phyloP scores from a whole-genome alignment of 228 moss, liverwort and hornwort species.

The Sphagnum magellanicum region DNA sequence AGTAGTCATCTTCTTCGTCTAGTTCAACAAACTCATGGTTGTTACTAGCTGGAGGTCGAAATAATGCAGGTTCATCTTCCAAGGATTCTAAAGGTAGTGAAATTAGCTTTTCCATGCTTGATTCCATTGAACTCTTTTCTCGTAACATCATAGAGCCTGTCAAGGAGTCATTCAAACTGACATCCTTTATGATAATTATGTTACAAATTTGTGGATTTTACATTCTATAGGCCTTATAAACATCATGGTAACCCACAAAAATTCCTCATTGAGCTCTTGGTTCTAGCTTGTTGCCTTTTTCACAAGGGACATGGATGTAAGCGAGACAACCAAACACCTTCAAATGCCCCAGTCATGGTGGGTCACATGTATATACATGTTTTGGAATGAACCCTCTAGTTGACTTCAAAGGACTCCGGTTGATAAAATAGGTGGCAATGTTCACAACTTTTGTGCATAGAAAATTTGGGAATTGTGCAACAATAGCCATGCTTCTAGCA shows the following conservation, averaged over 20 bases:
- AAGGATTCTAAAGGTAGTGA: background rate
- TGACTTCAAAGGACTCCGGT: too few species aligned
- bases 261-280: background rate
- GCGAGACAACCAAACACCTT: background rate
- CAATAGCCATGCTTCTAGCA: background rate
- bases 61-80: background rate
- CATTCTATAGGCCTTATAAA: background rate
- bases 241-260: background rate
- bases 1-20: background rate
- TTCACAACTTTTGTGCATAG: background rate
- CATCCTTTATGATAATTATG: background rate
- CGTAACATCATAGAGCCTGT: too few species aligned
- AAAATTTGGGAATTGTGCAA: background rate
- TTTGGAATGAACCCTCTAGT: background rate
- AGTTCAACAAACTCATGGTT: too few species aligned
- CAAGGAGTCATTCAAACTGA: background rate
- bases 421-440: background rate
- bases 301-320: background rate
- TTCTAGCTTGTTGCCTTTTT: background rate
- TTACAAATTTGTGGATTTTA: conserved; percentile 1
- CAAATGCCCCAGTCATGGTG: background rate
- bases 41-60: too few species aligned
- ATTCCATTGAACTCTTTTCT: too few species aligned
- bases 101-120: background rate
- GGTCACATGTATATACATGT: background rate